Percentiles rank a stretch among this genome's conserved stretches.
Evolutionary conservation across 1,284 basidiomycete species (phyloP).

Genomic region (Exobasidium rhododendri): DNA sequence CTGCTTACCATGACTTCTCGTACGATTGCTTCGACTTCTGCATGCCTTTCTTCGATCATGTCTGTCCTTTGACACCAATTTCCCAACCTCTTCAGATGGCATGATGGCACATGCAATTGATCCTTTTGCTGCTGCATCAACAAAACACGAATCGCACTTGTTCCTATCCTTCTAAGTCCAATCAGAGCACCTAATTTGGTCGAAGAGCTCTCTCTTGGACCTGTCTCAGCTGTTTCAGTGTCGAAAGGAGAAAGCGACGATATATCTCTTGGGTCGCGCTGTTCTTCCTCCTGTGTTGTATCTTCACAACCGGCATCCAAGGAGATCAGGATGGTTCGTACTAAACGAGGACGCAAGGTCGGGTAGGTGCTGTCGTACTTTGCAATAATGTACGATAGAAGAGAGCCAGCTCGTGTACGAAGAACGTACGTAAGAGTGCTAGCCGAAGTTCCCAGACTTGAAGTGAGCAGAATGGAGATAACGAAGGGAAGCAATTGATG

Average conservation of each 20-base stretch:
- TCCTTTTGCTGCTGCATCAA: conserved; percentile 16
- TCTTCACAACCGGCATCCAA: conserved; percentile 62
- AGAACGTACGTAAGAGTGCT: conserved; percentile 44
- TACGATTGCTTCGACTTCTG: conserved; percentile 3
- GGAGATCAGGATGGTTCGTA: conserved; percentile 85
- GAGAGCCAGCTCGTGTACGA: conserved; percentile 61
- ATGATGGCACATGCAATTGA: neutral
- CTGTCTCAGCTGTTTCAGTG: conserved; percentile 13
- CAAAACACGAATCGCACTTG: conserved; percentile 39
- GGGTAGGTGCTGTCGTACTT: conserved; percentile 65
- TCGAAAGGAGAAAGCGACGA: neutral
- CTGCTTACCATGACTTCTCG: neutral
- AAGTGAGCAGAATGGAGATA: conserved; percentile 83
- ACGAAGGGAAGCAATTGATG: conserved; percentile 93
- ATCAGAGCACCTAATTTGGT: conserved; percentile 52
- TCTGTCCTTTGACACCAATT: conserved; percentile 5
- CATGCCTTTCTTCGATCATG: neutral
- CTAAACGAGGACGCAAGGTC: conserved; percentile 78
- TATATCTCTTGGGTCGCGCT: neutral
- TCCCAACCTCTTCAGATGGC: neutral
- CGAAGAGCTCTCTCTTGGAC: conserved; percentile 27
- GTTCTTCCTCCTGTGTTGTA: conserved; percentile 22
- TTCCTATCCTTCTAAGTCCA: conserved; percentile 42
- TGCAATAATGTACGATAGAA: conserved; percentile 72
- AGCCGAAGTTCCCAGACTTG: conserved; percentile 61